Evolutionary conservation across 768 basidiomycete species (phyloP).

Genomic region (Butyriboletus loyo): DNA sequence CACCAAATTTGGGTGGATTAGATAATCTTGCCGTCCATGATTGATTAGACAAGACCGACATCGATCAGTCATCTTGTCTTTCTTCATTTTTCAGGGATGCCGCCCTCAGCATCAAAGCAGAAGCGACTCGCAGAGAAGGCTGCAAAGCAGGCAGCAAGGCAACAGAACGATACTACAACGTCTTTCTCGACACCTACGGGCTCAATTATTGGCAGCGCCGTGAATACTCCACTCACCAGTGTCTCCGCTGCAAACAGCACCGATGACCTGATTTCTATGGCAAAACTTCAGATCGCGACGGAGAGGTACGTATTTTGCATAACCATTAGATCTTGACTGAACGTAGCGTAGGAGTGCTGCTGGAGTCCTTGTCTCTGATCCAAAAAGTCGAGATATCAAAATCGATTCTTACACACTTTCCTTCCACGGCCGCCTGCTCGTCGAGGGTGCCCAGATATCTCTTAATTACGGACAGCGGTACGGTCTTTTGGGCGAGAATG

Average conservation of each 20-base stretch:
- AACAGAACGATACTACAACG: slow-evolving; percentile 40
- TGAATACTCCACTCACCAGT: slow-evolving; percentile 80
- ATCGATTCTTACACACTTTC: slow-evolving; percentile 94
- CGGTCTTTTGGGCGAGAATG: slow-evolving; percentile 95
- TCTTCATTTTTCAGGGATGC: slow-evolving; percentile 40
- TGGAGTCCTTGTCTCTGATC: slow-evolving; percentile 91
- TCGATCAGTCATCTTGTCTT: slow-evolving; percentile 27
- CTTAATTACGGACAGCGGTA: slow-evolving; percentile 92
- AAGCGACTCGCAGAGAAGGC: slow-evolving; percentile 96
- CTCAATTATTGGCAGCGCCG: slow-evolving; percentile 59
- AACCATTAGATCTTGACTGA: background rate
- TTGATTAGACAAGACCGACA: slow-evolving; percentile 23
- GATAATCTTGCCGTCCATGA: slow-evolving; percentile 17
- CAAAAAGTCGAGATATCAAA: slow-evolving; percentile 94
- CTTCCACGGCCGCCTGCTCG: slow-evolving; percentile 89
- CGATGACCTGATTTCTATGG: slow-evolving; percentile 84
- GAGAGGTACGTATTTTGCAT: slow-evolving; percentile 58
- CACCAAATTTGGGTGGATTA: slow-evolving; percentile 20
- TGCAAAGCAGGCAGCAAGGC: slow-evolving; percentile 69
- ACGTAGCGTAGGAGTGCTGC: slow-evolving; percentile 65
- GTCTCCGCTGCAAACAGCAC: slow-evolving; percentile 73
- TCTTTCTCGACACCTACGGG: slow-evolving; percentile 62
- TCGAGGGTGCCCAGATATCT: slow-evolving; percentile 63
- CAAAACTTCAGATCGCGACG: slow-evolving; percentile 83
- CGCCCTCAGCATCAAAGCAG: slow-evolving; percentile 83